These are phyloP conservation scores for Talaromyces verruculosus DNA, from an alignment of 2,329 filamentous ascomycete species.

Conservation along the genomic window DNA sequence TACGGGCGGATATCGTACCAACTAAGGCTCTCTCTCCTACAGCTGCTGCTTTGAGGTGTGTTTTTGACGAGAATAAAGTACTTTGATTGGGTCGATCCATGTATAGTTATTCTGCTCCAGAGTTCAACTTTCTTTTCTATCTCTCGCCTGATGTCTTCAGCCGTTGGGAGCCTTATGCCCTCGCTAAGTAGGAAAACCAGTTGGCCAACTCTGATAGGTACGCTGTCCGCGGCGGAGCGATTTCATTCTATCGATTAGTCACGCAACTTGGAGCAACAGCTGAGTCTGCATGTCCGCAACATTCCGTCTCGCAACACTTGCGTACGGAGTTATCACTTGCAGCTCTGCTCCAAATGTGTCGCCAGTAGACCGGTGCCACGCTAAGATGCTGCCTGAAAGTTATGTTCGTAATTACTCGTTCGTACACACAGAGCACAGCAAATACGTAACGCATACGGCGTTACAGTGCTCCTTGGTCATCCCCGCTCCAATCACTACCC, in stretches of 20 bases:
- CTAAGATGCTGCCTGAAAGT: not conserved
- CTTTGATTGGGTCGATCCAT: not conserved
- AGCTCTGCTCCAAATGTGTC: slow-evolving; percentile 1
- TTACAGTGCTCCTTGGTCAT: not conserved
- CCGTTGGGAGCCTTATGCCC: not conserved
- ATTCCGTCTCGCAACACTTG: slow-evolving; percentile 1
- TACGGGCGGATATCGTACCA: not conserved
- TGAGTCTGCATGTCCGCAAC: slow-evolving; percentile 4
- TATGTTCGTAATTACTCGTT: not conserved
- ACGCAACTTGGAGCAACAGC: slow-evolving; percentile 8
- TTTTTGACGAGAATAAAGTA: not conserved
- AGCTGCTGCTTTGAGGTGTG: not conserved
- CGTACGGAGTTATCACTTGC: not conserved
- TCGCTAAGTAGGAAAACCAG: not conserved
- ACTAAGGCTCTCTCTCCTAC: not conserved
- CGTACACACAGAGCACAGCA: not conserved
- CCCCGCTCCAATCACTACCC: slow-evolving; percentile 9
- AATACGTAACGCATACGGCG: not conserved
- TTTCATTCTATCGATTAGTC: not conserved
- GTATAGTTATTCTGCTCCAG: not conserved
- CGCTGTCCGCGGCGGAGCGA: not conserved
- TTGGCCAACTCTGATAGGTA: slow-evolving; percentile 1
- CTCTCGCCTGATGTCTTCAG: not conserved
- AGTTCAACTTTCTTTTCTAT: not conserved
- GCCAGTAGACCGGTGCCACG: slow-evolving; percentile 10